Evolutionary conservation across 768 basidiomycete genomes (phyloP).

Genomic region (Lactarius vividus): DNA sequence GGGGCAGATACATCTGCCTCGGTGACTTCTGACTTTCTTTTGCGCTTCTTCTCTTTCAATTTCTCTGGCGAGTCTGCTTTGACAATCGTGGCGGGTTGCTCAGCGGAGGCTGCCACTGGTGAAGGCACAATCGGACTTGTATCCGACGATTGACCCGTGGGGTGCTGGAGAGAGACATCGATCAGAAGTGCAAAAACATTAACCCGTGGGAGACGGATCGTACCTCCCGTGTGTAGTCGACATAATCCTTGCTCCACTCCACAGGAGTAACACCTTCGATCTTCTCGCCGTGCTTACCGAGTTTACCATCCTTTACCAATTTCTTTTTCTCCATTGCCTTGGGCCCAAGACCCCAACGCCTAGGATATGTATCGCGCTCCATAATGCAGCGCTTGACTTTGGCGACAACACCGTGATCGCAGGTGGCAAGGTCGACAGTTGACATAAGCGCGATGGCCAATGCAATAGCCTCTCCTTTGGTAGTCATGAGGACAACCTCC

Average conservation of each 20-base stretch:
- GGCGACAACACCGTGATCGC: constrained; percentile 97
- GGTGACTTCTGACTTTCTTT: constrained; percentile 65
- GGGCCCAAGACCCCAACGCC: constrained; percentile 98
- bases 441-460: constrained; percentile 97
- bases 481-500: constrained; percentile 98
- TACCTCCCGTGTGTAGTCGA: constrained; percentile 83
- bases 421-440: constrained; percentile 95
- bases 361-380: constrained; percentile 98
- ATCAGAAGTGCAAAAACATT: constrained; percentile 26
- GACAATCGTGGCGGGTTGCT: constrained; percentile 31
- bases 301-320: constrained; percentile 95
- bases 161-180: constrained; percentile 33
- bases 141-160: constrained; percentile 39
- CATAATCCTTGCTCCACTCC: constrained; percentile 89
- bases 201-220: constrained; percentile 29
- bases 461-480: constrained; percentile 97
- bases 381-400: constrained; percentile 99
- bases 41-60: constrained; percentile 82
- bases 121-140: constrained; percentile 27
- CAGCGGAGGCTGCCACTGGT: constrained; percentile 30
- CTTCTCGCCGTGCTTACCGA: constrained; percentile 92
- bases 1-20: constrained; percentile 44
- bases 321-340: constrained; percentile 97
- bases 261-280: constrained; percentile 83
- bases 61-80: constrained; percentile 42